Evolutionary conservation across 768 basidiomycete genomes (phyloP), one percentile per base, ranked within the genome.

Genomic region (Termitomyces sp.): DNA sequence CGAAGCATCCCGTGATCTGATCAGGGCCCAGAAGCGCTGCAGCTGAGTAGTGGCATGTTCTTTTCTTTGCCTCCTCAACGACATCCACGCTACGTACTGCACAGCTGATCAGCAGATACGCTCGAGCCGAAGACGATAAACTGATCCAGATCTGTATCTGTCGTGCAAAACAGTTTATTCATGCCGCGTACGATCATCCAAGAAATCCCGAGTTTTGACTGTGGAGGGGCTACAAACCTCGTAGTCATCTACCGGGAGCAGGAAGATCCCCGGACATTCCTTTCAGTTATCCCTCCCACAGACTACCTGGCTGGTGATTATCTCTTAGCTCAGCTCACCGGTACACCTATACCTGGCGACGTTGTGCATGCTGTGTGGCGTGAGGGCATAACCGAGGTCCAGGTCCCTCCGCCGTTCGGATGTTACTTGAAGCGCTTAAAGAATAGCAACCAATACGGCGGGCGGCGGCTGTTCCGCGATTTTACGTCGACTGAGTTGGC

Each of bases 401-500:
- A 50, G 9, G 47, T 50, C 30, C 56, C 56, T 14, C 38, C 49
- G 18, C 56, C 56, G n/a, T 57, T 48, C 30, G 56, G 56, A 41
- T 57, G 49, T 30, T 48, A 57, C 47, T 32, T 57, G 56, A 57
- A 57, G 30, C 56, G 56, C 10, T 43, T 57, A 36, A 57, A 50
- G 38, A 43, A 57, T 10, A 48, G 48, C 32, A 49, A 50, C 18
- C 56, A 57, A 50, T 57, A 57, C 36, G 56, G 56, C 36, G 56
- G 56, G 9, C 56, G 56, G 38, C 23, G 40, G 38, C 47, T 57
- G 30, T 57, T 50, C 49, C 56, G 56, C n/a, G 56, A 57, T 40
- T 57, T 57, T 50, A 57, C 56, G n/a, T 57, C 56, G 8, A 57
- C 56, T 20, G 56, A 57, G 18, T 40, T 57, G 14, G 56, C 56